Evolutionary conservation across 345 rosid species (phyloP), one percentile per base, ranked within the genome.

Genomic region (Aquilaria sinensis): DNA sequence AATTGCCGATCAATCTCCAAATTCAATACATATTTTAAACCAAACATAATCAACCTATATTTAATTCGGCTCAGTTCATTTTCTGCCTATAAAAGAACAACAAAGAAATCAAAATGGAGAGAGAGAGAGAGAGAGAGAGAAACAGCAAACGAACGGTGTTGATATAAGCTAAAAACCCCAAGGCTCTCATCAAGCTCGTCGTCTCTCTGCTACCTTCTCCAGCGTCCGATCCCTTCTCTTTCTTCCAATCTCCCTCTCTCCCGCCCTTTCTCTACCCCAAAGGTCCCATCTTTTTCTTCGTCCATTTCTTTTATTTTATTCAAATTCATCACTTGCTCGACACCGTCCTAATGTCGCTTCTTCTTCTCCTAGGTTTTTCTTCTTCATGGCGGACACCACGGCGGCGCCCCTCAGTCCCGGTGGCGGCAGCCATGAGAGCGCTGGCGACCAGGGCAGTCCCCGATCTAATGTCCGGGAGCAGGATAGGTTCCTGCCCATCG

Each of bases 401-500:
- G 83, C 75, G 67, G 87, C 72, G 53, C 89, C 84, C 68, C 76
- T 65, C 56, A 84, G 86, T 67, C 87, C 93, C 33, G 92, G 85
- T 53, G 86, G 85, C 10, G 96, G 91, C 48, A 79, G 91, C 72
- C 88, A 84, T 61, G 93, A 85, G 57, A 85, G 96, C 73, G 6
- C 41, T 34, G 96, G 97, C 54, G 99, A 94, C 43, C 99, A 79
- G 48, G 3, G 43, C 43, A 93, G 98, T 58, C 97, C 96, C 8
- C 78, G 80, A 74, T 83, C 88, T 6, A 73, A 81, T 64, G 92
- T 86, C 14, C 90, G 95, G 30, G 98, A 90, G 77, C 98, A 93
- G 71, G 98, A 90, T 43, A 78, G 97, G 80, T 90, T 73, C 10
- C 89, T 93, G 30, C 98, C 98, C 4, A 93, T 93, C 59, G 98